Base-by-base conservation (phyloP, 768 basidiomycete species). In the Exidia glandulosa region DNA sequence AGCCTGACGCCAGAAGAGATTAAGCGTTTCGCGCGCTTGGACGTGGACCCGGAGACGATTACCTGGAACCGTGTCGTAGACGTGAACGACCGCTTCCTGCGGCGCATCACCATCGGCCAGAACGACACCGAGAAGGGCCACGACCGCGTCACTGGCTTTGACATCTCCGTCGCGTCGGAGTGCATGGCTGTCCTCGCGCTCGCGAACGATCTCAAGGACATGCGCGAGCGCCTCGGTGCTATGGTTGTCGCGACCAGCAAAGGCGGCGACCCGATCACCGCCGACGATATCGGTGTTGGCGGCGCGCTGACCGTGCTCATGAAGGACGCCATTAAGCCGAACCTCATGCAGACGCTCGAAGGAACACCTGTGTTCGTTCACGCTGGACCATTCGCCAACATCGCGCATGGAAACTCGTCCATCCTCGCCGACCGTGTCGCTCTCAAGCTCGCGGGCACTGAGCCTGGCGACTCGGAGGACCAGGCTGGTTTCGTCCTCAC, bases 261-360 rank as follows among this genome's bases (percentile, higher is more conserved):
- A 71, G 80, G 78, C 25, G 96, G 95, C 25, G 88, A 93, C 2
- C 84, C 94, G 30, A 79, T 99, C 72, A 99, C 95, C 36, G 93
- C 93, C 29, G 95, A 98, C 69, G 95, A 99, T 70, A 82, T 99
- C 58, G 95, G 95, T 64, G 90, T 89, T 65, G 88, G 92, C 63
- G 94, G 94, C 60, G 94, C 95, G 57, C 83, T 99, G 57, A 90
- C 95, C 14, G 94, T 98, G 57, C 81, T 99, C 63, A 88, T 99
- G 86, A 97, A 97, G 77, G 95, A 99, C 67, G 91, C 96, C 16
- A 93, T 99, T 77, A 99, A 98, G 76, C 95, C 95, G 27, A 99
- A 97, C 70, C 74, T 99, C 63, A 99, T 99, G 95, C 95, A 99
- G 74, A 94, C 94, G 3, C 78, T 98, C 45, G 89, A 97, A 85